Conservation (phyloP, 345 rosid genomes). For the Toxicodendron radicans region DNA sequence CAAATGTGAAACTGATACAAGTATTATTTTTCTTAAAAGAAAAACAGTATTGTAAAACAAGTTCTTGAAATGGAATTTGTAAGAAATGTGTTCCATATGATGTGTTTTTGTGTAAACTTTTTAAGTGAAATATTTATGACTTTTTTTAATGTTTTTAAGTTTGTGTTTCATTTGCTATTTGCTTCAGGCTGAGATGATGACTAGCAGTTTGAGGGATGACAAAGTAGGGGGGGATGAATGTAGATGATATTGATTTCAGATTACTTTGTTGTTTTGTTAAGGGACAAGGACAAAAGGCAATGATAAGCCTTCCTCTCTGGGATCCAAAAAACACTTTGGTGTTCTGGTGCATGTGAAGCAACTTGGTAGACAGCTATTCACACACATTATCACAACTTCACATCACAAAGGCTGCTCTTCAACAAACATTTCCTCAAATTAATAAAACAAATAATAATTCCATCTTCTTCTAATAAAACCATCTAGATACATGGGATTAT, state of each 20-base stretch:
- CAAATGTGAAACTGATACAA: slow-evolving; percentile 31
- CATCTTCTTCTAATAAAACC: no score
- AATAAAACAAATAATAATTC: no score
- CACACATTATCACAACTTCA: not conserved
- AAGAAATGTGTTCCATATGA: slow-evolving; percentile 30
- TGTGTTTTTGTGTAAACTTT: no score
- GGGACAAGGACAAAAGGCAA: slow-evolving; percentile 5
- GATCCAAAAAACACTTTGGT: not conserved
- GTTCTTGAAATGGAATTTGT: slow-evolving; percentile 35
- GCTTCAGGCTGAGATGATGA: not conserved
- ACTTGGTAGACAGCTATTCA: not conserved
- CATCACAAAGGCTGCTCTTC: no score
- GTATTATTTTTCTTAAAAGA: slow-evolving; percentile 21
- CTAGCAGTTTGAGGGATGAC: not conserved
- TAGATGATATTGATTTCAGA: not conserved
- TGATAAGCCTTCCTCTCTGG: not conserved
- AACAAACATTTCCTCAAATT: no score
- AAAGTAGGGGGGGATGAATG: no score
- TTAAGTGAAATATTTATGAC: not conserved
- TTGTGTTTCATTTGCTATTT: not conserved
- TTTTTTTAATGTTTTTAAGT: not conserved
- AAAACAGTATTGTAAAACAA: slow-evolving; percentile 30
- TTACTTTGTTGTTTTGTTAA: not conserved
- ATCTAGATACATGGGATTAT: no score
- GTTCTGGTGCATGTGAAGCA: slow-evolving; percentile 2